Base-by-base conservation (phyloP, 176 grass and related monocot genomes). In the Miscanthus lutarioriparius region DNA sequence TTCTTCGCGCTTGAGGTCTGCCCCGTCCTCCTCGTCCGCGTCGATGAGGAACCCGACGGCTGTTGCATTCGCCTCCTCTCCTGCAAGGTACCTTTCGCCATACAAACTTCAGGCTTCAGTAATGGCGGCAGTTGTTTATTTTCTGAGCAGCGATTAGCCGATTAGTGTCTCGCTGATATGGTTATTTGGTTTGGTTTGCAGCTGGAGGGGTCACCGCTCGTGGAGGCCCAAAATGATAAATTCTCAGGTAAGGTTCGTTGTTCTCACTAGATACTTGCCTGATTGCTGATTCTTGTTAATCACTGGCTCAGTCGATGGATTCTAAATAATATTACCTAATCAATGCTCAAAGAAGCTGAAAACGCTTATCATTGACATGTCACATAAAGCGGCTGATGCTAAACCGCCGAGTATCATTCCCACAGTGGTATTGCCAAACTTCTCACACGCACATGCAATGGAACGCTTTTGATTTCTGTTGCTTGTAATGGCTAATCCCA, bases 151-250 rank as follows among this genome's bases (percentile, higher is more conserved):
- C 13, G 25, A 44, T 85, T 23, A 53, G 16, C 77, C 4, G 39
- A 54, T 85, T n/a, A 40, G 11, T 79, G 19, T 47, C 7, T 19
- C 7, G 41, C 4, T 48, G 25, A 47, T 48, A 30, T 3, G 49
- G 17, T 56, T 54, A 5, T 74, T 48, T 62, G 11, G 54, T 43
- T 87, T 45, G 13, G 64, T 45, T 67, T 49, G 69, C 76, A 98
- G 96, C 80, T 98, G 68, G 93, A 98, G 77, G 96, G 96, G 4
- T 98, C 96, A 11, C 96, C 89, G 15, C 85, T 95, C 25, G 96
- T 98, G 59, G 96, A 98, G 89, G 96, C 96, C 12, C 96, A 98
- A 51, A 98, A 95, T 64, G 96, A 98, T 27, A 98, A 98, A 70
- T 98, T 98, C 78, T 98, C 96, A 76, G 96, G 71, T 98, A 85